Conservation (phyloP, 768 basidiomycete genomes). For the Pulveroboletus sp. region DNA sequence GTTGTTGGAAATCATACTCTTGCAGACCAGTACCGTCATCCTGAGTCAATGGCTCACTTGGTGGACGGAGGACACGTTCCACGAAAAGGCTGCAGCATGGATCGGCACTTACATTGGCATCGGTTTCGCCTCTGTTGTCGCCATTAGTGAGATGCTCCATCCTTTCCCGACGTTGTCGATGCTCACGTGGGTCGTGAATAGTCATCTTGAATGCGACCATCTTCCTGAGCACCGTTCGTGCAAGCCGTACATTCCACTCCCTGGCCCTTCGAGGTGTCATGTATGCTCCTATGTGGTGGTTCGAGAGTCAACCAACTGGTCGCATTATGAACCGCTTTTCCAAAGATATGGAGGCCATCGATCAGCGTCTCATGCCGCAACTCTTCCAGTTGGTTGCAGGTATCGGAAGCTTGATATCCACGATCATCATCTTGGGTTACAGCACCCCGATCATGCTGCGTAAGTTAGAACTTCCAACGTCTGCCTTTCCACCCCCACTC, state of each 20-base stretch:
- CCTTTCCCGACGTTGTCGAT: not conserved
- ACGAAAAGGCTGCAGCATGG: conserved; percentile 24
- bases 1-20: conserved; percentile 16
- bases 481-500: conserved; percentile 15
- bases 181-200: conserved; percentile 7
- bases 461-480: conserved; percentile 27
- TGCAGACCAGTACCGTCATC: conserved; percentile 24
- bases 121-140: conserved; percentile 15
- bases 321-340: conserved; percentile 47
- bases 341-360: conserved; percentile 39
- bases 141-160: conserved; percentile 13
- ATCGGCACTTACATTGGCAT: conserved; percentile 31
- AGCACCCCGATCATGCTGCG: conserved; percentile 33
- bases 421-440: conserved; percentile 22
- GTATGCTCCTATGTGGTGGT: conserved; percentile 28
- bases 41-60: conserved; percentile 31
- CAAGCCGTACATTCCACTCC: conserved; percentile 27
- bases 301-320: conserved; percentile 36
- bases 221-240: conserved; percentile 26
- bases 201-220: conserved; percentile 26
- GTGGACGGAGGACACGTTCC: conserved; percentile 26
- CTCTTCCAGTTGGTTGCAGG: conserved; percentile 26
- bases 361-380: conserved; percentile 34
- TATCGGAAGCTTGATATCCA: conserved; percentile 22
- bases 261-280: conserved; percentile 22